Conservation (phyloP, 768 basidiomycete species). For the Suillus spraguei region DNA sequence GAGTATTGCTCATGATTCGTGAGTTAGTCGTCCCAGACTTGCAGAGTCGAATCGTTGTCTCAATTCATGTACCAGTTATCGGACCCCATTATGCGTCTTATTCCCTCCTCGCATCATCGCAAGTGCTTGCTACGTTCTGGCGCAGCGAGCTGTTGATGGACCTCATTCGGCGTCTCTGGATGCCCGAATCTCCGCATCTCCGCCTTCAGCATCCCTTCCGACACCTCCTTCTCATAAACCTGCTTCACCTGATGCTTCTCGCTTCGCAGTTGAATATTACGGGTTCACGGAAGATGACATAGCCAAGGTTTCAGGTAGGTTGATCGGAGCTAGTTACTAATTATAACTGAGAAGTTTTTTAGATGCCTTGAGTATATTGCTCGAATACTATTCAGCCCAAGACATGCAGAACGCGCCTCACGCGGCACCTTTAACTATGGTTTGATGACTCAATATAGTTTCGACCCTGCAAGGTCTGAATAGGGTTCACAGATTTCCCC, state of each 20-base stretch:
- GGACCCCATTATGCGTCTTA: slow-evolving; percentile 77
- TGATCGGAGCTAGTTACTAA: slow-evolving; percentile 4
- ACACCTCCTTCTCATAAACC: slow-evolving; percentile 82
- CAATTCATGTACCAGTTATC: slow-evolving; percentile 51
- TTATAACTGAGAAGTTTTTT: slow-evolving; percentile 12
- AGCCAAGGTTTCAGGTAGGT: slow-evolving; percentile 59
- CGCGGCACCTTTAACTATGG: slow-evolving; percentile 50
- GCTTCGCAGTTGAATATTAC: slow-evolving; percentile 70
- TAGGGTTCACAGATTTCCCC: slow-evolving; percentile 46
- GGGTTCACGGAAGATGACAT: slow-evolving; percentile 63
- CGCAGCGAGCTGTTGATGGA: slow-evolving; percentile 71
- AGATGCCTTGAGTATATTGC: slow-evolving; percentile 68
- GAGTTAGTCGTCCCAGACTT: slow-evolving; percentile 27
- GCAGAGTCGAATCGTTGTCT: slow-evolving; percentile 6
- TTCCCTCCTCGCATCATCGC: slow-evolving; percentile 73
- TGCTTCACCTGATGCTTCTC: slow-evolving; percentile 67
- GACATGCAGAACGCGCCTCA: slow-evolving; percentile 53
- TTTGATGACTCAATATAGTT: slow-evolving; percentile 36
- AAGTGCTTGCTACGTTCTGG: slow-evolving; percentile 75
- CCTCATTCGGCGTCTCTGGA: slow-evolving; percentile 75
- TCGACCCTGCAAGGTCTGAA: slow-evolving; percentile 9
- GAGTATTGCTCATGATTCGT: slow-evolving; percentile 91
- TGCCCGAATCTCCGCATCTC: slow-evolving; percentile 69
- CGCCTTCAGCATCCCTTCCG: slow-evolving; percentile 75
- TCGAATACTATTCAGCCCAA: slow-evolving; percentile 75